Evolutionary conservation across 768 basidiomycete genomes (phyloP).

Genomic region (Leccinum barrowsii): DNA sequence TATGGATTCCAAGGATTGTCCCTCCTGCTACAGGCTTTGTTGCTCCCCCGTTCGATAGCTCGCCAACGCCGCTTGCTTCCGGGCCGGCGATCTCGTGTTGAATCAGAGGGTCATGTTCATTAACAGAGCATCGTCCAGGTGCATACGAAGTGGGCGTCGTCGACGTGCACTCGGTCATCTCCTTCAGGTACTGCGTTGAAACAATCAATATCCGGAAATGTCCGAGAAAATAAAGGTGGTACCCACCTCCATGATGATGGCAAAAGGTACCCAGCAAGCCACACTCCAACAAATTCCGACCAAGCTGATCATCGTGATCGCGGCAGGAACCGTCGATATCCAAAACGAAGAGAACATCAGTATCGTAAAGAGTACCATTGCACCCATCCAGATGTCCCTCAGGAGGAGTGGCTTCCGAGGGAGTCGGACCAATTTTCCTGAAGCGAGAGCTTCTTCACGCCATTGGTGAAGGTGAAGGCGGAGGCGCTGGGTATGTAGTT

Average conservation of each 20-base stretch:
- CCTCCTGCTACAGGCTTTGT: constrained; percentile 70
- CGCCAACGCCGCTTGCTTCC: constrained; percentile 41
- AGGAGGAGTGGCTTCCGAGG: constrained; percentile 90
- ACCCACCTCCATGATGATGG: constrained; percentile 93
- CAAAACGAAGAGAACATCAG: constrained; percentile 86
- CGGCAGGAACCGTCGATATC: constrained; percentile 71
- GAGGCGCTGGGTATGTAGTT: constrained; percentile 69
- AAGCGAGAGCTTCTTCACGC: constrained; percentile 78
- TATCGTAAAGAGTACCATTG: constrained; percentile 73
- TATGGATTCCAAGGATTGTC: constrained; percentile 92
- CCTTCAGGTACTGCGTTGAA: constrained; percentile 62
- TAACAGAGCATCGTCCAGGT: constrained; percentile 32
- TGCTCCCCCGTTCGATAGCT: constrained; percentile 18
- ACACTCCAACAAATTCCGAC: constrained; percentile 96
- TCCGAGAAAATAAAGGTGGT: constrained; percentile 37
- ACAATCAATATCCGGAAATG: neutral
- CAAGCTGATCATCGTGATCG: constrained; percentile 76
- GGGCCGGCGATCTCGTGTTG: constrained; percentile 45
- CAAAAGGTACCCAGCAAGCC: constrained; percentile 97
- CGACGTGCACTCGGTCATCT: constrained; percentile 45
- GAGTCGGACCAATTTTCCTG: constrained; percentile 70
- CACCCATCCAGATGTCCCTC: constrained; percentile 91
- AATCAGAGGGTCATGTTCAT: constrained; percentile 51
- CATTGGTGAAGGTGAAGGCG: constrained; percentile 70
- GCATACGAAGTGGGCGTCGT: constrained; percentile 11